Base-by-base conservation (phyloP, 2,329 filamentous ascomycete species). In the Karstenula rhodostoma region DNA sequence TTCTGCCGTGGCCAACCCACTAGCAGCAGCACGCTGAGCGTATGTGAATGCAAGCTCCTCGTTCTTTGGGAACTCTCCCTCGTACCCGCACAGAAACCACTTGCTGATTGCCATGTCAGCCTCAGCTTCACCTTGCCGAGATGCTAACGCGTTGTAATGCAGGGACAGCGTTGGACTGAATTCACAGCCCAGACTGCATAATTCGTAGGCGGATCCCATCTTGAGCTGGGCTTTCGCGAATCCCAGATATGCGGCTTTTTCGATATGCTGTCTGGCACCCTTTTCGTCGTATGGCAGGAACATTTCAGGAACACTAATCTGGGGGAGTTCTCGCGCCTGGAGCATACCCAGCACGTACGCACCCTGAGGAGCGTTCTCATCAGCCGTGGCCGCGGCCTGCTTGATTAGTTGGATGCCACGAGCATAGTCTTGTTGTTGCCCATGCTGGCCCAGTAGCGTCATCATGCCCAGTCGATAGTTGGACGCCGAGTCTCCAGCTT, bases 271-370 rank as follows among this genome's bases (percentile, higher is more conserved):
- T 71, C 90, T 90, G 3, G 95, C 91, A 17, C 86, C 85, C 33
- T 87, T 85, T 58, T 94, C 82, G 76, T 96, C 91, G 54, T 87
- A 86, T 0, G 90, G 86, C 19, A 98, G 81, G 59, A 89, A 86
- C 29, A 81, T 77, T 46, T 91, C 89, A 0, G 95, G 94, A 9
- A 98, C 84, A 56, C 84, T 86, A 65, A 99, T 92, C 73, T 97
- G 94, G n/a, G 94, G 92, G 23, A 99, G 85, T 72, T 98, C 94
- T 57, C 92, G 86, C 6, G 92, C 91, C 65, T 97, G 87, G 58
- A 99, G 87, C 93, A 99, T 97, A 59, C 95, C 95, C 72, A 95
- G 93, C 25, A 97, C 87, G 75, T 97, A 99, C 46, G 95, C 94
- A 47, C 95, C 95, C 71, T 99, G 95, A 0, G 95, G 94, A 10